Evolutionary conservation across 208 protist genomes (phyloP).

Genomic region (Naegleria gruberi): DNA sequence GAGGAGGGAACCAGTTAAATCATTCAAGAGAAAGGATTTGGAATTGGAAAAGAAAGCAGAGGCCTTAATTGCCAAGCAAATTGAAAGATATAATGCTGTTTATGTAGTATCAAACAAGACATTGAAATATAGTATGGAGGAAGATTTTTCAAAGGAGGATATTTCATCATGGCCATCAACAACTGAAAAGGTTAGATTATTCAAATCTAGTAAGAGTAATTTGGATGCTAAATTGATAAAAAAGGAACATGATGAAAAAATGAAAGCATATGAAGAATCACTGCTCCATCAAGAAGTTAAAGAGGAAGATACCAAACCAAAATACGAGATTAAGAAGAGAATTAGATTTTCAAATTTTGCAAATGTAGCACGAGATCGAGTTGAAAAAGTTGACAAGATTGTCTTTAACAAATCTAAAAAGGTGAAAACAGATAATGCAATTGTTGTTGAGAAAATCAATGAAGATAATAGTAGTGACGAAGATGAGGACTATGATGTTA

Average conservation of each 20-base stretch:
- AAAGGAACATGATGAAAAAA: not conserved
- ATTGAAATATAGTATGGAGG: too few relatives aligned
- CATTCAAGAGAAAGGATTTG: not conserved
- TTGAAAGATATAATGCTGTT: not conserved
- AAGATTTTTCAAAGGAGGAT: not conserved
- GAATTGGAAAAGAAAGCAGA: not conserved
- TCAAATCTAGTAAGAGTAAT: not conserved
- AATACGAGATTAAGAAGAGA: not conserved
- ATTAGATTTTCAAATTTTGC: not conserved
- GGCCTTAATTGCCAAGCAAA: not conserved
- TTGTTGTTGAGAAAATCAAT: not conserved
- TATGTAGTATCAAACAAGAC: too few relatives aligned
- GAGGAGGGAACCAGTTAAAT: not conserved
- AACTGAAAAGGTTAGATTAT: not conserved
- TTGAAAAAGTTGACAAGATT: not conserved
- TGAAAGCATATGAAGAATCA: not conserved
- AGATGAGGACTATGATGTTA: not conserved
- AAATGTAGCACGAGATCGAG: not conserved
- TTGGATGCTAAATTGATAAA: not conserved
- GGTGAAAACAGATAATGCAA: not conserved
- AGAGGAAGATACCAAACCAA: not conserved
- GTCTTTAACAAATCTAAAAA: not conserved
- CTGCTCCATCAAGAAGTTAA: not conserved
- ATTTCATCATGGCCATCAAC: not conserved
- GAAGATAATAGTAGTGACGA: not conserved